Base-by-base conservation (phyloP, 345 rosid genomes). In the Brassica rapa region DNA sequence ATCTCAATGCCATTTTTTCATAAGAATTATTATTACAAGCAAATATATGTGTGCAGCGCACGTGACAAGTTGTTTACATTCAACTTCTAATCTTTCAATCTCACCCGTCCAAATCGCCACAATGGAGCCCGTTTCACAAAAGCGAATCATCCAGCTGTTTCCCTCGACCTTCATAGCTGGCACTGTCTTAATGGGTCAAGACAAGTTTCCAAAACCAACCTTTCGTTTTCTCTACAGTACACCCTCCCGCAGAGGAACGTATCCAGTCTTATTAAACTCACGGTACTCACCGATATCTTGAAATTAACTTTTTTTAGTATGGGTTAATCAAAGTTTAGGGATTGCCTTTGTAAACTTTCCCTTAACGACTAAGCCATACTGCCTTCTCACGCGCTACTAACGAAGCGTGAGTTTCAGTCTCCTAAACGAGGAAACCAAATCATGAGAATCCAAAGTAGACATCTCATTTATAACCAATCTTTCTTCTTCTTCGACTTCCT, bases 381-480 rank as follows among this genome's bases (percentile, higher is more conserved):
- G 30, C 33, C 41, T 49, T 69, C 53, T 68, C 39, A 80, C 83
- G 71, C 83, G 83, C 55, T 57, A 1, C 5, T 2, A 16, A 0
- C 29, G 19, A 56, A 61, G 63, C 83, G 83, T 80, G 76, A 0
- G 37, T 4, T 1, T 11, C 41, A 70, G 11, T 62, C 68, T 51
- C 67, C 9, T 6, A 11, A 70, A 39, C 29, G 0, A 29, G 79
- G 82, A 63, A 80, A 74, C 57, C 19, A 68, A 74, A 69, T 79
- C 65, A 79, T 62, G 57, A 80, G 79, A 23, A 74, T 75, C 83
- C 80, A 74, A 80, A 80, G 76, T 32, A 9, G 59, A 69, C 67
- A 55, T 67, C 37, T 69, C 83, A 63, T 80, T 80, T 68, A 80
- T 35, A 80, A 62, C 82, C 82, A 73, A 73, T 79, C 82, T 73